Evolutionary conservation across 2,329 filamentous ascomycete species (phyloP), one percentile per base, ranked within the genome.

Genomic region (Botrytis sinoallii): DNA sequence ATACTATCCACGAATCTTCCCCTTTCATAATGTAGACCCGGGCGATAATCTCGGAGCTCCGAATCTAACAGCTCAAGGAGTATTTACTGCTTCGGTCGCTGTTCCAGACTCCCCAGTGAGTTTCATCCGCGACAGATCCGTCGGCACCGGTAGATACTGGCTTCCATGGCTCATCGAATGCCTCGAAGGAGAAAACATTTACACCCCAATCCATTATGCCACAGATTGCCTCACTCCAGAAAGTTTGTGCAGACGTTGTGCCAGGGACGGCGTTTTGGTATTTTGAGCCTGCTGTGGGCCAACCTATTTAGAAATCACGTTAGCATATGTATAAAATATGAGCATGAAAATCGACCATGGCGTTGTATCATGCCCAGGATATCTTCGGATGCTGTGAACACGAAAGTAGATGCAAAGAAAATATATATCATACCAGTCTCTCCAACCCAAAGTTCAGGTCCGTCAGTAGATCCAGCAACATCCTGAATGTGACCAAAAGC

Each of bases 111-210:
- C 91, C 91, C 91, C 91, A 93, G 78, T 91, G 86, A 52, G 86
- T 90, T 86, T 93, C 90, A 78, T 91, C 87, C 66, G 85, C 87
- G 18, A 84, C 82, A 76, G 86, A 82, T 76, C 91, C 91, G 79
- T 90, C 88, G 80, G 91, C 86, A 78, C 91, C 91, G 75, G 86
- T 82, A 76, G 86, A 88, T 63, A 85, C 81, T 71, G 90, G 89
- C 87, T 93, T 93, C 89, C 89, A 92, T 74, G 87, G 84, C 87
- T 93, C 91, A 78, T 92, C 91, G 78, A 91, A 92, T 61, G 90
- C 90, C 85, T 93, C 91, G 77, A 93, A 93, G 83, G 88, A 91
- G 84, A 93, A 93, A 72, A 90, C 88, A 78, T 92, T 91, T 76
- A 89, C 85, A 75, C 89, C 89, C 88, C 89, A 92, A 76, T 85